Base-by-base conservation (phyloP, 108 stramenopile species). In the Fistulifera pelliculosa region DNA sequence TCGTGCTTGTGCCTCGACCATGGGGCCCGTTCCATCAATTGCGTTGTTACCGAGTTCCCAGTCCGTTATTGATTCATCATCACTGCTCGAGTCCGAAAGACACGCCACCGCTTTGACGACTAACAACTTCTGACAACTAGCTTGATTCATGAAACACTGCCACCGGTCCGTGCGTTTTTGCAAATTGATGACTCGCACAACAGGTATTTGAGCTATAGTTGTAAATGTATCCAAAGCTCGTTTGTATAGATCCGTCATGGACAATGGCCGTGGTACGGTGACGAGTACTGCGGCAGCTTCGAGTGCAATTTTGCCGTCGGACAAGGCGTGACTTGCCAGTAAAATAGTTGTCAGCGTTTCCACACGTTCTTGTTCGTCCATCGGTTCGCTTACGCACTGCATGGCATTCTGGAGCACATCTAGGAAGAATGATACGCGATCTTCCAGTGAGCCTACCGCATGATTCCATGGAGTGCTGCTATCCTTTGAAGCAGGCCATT, bases 181-280 rank as follows among this genome's bases (percentile, higher is more conserved):
- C 64, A 88, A 56, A 54, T 88, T 88, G 38, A 88, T 82, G 19
- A 88, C 70, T 39, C 80, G 65, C 1, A 83, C 66, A 0, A 53
- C 63, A 31, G 73, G 73, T 13, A 65, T 49, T 49, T 65, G 65
- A 14, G 61, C 56, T 6, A 64, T 49, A 47, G 68, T 68, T 43
- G 62, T 25, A 43, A 73, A 53, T 13, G 56, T 14, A 18, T 60
- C n/a, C 38, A 74, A 51, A 50, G 57, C 47, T 56, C 45, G 31
- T 35, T 8, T 3, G 31, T 35, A 35, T 35, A 8, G 3, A 35
- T 35, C 8, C 31, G 31, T 35, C 31, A 35, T 35, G 8, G 31
- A 35, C 31, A 35, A 35, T 35, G 31, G 31, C 8, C 8, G 31
- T 8, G 31, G 31, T 3, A 3, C 3, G 3, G 31, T 35, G 6